These are phyloP conservation scores for Diaporthe citri DNA, from an alignment of 2,329 filamentous ascomycete genomes.

Conservation along the genomic window DNA sequence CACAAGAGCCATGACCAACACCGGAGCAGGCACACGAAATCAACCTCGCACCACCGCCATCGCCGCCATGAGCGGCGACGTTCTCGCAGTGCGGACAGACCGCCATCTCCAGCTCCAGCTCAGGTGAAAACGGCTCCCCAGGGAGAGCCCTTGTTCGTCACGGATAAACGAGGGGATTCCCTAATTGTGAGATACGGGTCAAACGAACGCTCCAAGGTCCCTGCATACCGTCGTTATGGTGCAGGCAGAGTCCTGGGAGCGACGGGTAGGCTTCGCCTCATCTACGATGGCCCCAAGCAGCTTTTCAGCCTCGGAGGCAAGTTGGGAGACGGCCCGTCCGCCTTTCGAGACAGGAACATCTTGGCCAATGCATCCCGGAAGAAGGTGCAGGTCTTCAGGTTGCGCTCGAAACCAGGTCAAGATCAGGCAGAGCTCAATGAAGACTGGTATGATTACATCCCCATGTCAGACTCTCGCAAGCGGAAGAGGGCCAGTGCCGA, in stretches of 20 bases:
- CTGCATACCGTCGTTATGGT: conserved; percentile 77
- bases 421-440: conserved; percentile 12
- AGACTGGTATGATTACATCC: conserved; percentile 59
- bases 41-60: conserved; percentile 27
- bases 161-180: conserved; percentile 83
- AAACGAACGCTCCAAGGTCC: conserved; percentile 78
- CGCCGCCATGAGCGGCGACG: conserved; percentile 34
- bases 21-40: conserved; percentile 29
- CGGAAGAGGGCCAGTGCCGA: conserved; percentile 49
- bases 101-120: neutral
- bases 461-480: conserved; percentile 58
- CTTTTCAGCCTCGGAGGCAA: conserved; percentile 60
- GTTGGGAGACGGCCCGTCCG: conserved; percentile 56
- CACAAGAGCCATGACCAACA: conserved; percentile 20
- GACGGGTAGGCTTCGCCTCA: conserved; percentile 70
- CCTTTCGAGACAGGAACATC: conserved; percentile 61
- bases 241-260: conserved; percentile 79
- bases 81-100: conserved; percentile 35
- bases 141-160: conserved; percentile 59
- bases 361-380: conserved; percentile 57
- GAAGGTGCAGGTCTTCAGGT: conserved; percentile 55
- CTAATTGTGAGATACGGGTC: conserved; percentile 81
- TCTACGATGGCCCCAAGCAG: conserved; percentile 72
- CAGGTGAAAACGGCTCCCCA: neutral
- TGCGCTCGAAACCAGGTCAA: conserved; percentile 46